Conservation (phyloP, 768 basidiomycete species). For the Phaeotremella fagi region DNA sequence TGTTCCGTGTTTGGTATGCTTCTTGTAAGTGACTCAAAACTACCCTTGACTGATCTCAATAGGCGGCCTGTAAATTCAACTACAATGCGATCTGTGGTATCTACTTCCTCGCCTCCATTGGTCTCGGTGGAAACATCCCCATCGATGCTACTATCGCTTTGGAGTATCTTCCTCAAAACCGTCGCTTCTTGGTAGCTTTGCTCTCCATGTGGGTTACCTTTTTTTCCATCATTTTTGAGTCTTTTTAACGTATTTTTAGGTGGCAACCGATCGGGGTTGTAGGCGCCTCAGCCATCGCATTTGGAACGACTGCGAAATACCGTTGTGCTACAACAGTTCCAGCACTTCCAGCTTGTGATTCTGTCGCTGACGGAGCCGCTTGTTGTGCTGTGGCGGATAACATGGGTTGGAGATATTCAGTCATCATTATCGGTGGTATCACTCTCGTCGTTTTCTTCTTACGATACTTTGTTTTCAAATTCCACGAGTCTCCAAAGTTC, state of each 20-base stretch:
- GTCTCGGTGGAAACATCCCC: slow-evolving; percentile 51
- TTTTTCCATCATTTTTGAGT: too few relatives aligned
- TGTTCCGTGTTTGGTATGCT: slow-evolving; percentile 48
- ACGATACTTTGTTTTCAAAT: slow-evolving; percentile 58
- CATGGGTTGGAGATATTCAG: slow-evolving; percentile 61
- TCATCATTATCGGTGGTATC: slow-evolving; percentile 51
- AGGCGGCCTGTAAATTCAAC: slow-evolving; percentile 48
- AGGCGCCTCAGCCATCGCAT: slow-evolving; percentile 56
- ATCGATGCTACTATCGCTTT: slow-evolving; percentile 48
- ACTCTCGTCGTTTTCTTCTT: slow-evolving; percentile 57
- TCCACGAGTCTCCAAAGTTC: slow-evolving; percentile 63
- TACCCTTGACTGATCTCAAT: too few relatives aligned
- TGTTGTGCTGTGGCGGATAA: slow-evolving; percentile 55
- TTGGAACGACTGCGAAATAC: slow-evolving; percentile 58
- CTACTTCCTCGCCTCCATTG: slow-evolving; percentile 41
- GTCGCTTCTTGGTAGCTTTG: slow-evolving; percentile 53
- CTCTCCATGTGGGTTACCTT: too few relatives aligned
- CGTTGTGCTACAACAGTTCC: slow-evolving; percentile 52
- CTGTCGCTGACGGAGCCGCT: slow-evolving; percentile 38
- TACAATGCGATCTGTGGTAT: slow-evolving; percentile 48
- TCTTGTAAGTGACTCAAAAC: too few relatives aligned
- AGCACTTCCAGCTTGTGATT: slow-evolving; percentile 34
- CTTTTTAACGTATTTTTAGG: too few relatives aligned
- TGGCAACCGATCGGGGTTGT: slow-evolving; percentile 53
- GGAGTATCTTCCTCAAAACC: slow-evolving; percentile 38